Conservation (phyloP, 192 early-diverging fungal genomes). For the Phlyctochytrium planicorne region DNA sequence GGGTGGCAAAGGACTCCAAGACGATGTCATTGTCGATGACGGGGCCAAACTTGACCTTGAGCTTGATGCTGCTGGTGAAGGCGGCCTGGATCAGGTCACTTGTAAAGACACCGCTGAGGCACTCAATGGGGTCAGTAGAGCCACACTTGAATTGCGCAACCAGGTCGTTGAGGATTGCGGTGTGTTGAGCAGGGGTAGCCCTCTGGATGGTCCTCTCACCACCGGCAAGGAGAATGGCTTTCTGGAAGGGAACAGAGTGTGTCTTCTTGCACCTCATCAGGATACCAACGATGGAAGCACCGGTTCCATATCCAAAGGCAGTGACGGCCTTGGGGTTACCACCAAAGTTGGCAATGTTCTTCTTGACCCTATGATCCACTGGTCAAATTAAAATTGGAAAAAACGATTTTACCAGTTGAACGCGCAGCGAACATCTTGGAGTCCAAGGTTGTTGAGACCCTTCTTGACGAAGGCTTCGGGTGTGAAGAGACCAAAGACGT, state of each 20-base stretch:
- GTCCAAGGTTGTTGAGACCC: neutral
- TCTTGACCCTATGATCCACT: conserved; percentile 5
- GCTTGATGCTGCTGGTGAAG: neutral
- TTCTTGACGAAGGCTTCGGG: neutral
- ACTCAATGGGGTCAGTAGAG: neutral
- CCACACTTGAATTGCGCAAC: neutral
- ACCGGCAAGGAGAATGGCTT: neutral
- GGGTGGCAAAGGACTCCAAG: neutral
- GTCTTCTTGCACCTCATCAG: neutral
- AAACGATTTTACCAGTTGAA: neutral
- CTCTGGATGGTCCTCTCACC: neutral
- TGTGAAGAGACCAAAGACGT: neutral
- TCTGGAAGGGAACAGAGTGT: neutral
- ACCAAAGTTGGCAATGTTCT: conserved; percentile 22
- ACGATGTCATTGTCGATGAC: neutral
- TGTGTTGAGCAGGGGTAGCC: neutral
- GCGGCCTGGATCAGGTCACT: neutral
- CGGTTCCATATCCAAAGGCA: conserved; percentile 19
- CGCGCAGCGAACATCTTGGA: neutral
- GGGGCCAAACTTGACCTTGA: neutral
- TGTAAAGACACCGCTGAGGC: neutral
- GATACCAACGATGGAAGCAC: conserved; percentile 10
- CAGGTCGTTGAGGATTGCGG: neutral
- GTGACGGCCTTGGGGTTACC: conserved; percentile 23
- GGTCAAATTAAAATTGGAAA: neutral